Evolutionary conservation across 2,329 filamentous ascomycete species (phyloP).

Genomic region (Fusarium verrucosum): DNA sequence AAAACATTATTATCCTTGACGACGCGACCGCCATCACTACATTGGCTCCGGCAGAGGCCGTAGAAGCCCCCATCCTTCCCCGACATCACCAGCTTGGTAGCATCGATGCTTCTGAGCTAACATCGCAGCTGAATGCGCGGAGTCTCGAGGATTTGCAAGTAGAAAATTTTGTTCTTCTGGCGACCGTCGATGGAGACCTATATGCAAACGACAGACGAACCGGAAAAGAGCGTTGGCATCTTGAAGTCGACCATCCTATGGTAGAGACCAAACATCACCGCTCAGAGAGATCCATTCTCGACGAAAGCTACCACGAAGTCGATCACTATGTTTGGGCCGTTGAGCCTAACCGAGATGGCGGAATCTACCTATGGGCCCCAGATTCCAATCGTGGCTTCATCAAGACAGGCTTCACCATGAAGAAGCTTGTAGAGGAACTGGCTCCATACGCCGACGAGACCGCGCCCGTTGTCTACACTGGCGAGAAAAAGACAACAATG

Average conservation of each 20-base stretch:
- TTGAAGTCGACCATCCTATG: constrained; percentile 86
- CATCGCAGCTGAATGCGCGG: constrained; percentile 92
- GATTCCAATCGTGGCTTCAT: constrained; percentile 66
- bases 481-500: constrained; percentile 88
- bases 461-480: constrained; percentile 85
- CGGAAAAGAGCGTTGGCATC: constrained; percentile 84
- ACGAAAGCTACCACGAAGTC: constrained; percentile 70
- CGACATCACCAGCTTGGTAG: constrained; percentile 65
- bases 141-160: constrained; percentile 99
- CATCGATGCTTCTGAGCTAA: constrained; percentile 69
- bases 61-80: constrained; percentile 88
- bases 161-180: constrained; percentile 99
- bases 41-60: constrained; percentile 95
- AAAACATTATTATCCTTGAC: constrained; percentile 56
- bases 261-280: constrained; percentile 88
- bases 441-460: constrained; percentile 79
- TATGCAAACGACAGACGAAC: constrained; percentile 90
- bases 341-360: constrained; percentile 87
- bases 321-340: constrained; percentile 96
- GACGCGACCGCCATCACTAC: constrained; percentile 97
- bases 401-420: constrained; percentile 78
- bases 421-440: constrained; percentile 84
- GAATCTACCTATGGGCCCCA: constrained; percentile 86
- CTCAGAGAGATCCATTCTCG: constrained; percentile 69
- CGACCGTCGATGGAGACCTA: constrained; percentile 98